Base-by-base conservation (phyloP, 2,329 filamentous ascomycete genomes). In the Laburnicola sp. region DNA sequence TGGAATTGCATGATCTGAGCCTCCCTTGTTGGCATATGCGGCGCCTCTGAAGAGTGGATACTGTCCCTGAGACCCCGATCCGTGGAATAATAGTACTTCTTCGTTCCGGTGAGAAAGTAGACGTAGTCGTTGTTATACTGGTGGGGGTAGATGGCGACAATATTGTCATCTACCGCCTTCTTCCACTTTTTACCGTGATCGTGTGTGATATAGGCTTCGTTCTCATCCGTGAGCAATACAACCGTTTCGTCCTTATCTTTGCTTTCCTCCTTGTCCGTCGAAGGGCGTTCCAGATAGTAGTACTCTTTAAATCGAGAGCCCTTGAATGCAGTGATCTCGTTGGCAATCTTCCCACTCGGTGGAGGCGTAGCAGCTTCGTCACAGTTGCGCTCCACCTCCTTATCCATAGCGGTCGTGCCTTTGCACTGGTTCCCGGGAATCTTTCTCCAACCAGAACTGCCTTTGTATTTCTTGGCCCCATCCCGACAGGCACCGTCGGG, bases 151-250 rank as follows among this genome's bases (percentile, higher is more conserved):
- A 99, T 89, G 21, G 76, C 79, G 38, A 81, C 76, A 50, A 97
- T 83, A 2, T 84, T 78, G 59, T 92, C 84, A 28, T 84, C 83
- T 50, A 88, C 79, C 2, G 95, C 80, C 38, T 86, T 85, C 23
- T 85, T 77, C 93, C 94, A 99, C 2, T 76, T 86, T 75, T 96
- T 96, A 65, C 94, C 94, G 65, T 97, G 93, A 68, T 99, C 86
- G 47, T 86, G 83, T 0, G 89, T 89, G 48, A 95, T 80, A 73
- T 81, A 91, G 16, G 96, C 80, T 43, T 86, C 78, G 9, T 81
- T 76, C 41, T 80, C 72, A 53, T 80, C 74, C 45, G 78, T 86
- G 53, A 78, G 81, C 79, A 86, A 79, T 54, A 88, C 76, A 41
- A 88, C 75, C 0, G 85, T 93, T 74, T 97, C 93, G 62, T 93